These are phyloP conservation scores for Schoenoplectus triqueter DNA, from an alignment of 202 grass and related monocot species.

Conservation along the genomic window DNA sequence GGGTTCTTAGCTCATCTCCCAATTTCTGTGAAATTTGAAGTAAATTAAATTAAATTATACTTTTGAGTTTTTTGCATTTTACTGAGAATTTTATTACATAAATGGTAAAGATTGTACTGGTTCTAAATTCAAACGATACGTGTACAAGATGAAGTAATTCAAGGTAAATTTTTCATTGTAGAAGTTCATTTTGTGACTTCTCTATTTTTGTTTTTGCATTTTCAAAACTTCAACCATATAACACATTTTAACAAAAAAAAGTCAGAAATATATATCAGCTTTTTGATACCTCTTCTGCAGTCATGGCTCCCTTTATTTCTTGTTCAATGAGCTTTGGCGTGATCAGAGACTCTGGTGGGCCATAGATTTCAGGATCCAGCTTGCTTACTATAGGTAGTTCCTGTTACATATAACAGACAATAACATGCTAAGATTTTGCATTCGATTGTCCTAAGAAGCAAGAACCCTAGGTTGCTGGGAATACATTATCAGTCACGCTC, in stretches of 20 bases:
- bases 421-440: background rate
- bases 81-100: background rate
- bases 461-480: background rate
- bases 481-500: background rate
- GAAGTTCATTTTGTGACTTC: background rate
- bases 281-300: constrained; percentile 48
- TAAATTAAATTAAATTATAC: background rate
- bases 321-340: constrained; percentile 60
- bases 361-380: constrained; percentile 77
- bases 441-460: background rate
- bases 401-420: constrained; percentile 32
- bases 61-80: background rate
- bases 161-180: background rate
- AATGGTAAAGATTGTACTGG: background rate
- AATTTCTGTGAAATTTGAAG: too few species aligned
- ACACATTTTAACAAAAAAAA: background rate
- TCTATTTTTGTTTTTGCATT: background rate
- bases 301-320: constrained; percentile 61
- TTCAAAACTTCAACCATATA: background rate
- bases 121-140: background rate
- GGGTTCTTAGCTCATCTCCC: too few species aligned
- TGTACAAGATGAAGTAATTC: background rate
- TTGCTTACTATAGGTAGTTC: constrained; percentile 82
- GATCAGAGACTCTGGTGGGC: constrained; percentile 61
- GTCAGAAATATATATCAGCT: background rate